Percentiles rank a stretch among this genome's conserved stretches.
These are phyloP conservation scores for Psophocarpus tetragonolobus DNA, from an alignment of 306 rosid species.

Conservation along the genomic window DNA sequence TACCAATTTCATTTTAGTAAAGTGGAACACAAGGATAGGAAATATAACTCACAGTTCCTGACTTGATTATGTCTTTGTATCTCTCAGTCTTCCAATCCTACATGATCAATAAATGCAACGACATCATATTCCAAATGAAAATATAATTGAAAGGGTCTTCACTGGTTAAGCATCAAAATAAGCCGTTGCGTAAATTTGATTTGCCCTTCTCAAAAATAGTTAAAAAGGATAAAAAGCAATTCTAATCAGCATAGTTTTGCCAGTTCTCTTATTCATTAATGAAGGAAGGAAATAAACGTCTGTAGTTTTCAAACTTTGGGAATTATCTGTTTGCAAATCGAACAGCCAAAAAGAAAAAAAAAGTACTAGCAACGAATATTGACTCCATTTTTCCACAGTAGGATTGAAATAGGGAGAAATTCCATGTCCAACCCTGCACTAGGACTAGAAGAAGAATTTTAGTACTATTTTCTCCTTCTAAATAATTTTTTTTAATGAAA, in stretches of 20 bases:
- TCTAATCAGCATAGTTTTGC: neutral
- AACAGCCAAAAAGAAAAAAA: neutral
- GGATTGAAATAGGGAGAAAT: neutral
- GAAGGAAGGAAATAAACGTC: neutral
- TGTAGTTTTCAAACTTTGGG: neutral
- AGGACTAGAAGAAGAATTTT: no score
- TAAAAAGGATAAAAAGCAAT: neutral
- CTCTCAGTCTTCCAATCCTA: constrained; percentile 99
- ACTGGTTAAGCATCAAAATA: constrained; percentile 1
- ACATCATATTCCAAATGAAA: neutral
- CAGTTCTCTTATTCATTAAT: neutral
- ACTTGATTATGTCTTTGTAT: constrained; percentile 90
- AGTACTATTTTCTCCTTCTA: no score
- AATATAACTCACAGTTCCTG: constrained; percentile 81
- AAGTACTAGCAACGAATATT: neutral
- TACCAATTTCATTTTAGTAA: constrained; percentile 6
- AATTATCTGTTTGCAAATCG: neutral
- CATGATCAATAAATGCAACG: constrained; percentile 33
- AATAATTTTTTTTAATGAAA: no score
- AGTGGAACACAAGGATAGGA: neutral
- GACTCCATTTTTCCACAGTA: neutral
- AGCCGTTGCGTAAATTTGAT: neutral
- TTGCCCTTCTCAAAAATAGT: neutral
- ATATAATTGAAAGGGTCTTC: neutral
- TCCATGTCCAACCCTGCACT: neutral